Evolutionary conservation across 208 protist genomes (phyloP).

Genomic region (Leishmania turanica): DNA sequence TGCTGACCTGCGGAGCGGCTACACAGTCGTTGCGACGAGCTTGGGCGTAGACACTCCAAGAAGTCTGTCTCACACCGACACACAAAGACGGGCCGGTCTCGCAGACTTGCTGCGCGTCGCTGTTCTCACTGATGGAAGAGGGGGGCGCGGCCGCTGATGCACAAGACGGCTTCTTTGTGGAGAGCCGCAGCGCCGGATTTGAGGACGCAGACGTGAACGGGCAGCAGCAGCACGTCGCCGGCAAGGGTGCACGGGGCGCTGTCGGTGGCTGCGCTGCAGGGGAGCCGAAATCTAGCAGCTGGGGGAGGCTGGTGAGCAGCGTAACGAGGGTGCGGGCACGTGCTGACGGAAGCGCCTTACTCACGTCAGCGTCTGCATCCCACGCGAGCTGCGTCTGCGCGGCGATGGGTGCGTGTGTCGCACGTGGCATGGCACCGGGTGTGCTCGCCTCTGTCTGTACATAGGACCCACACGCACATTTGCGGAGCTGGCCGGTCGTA

Average conservation of each 20-base stretch:
- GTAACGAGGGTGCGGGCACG: constrained; percentile 19
- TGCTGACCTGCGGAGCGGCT: background rate
- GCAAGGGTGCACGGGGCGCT: background rate
- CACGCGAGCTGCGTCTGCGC: background rate
- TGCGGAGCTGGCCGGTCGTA: background rate
- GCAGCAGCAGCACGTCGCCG: constrained; percentile 18
- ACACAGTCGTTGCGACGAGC: background rate
- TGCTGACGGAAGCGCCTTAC: background rate
- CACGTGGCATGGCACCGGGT: background rate
- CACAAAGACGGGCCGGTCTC: background rate
- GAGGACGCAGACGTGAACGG: background rate
- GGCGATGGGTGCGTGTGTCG: background rate
- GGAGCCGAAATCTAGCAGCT: background rate
- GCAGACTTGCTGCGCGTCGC: background rate
- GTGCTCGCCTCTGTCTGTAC: background rate
- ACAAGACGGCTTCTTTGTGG: background rate
- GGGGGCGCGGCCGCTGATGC: background rate
- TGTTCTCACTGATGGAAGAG: background rate
- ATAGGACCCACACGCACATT: constrained; percentile 15
- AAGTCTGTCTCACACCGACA: background rate
- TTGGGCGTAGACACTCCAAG: constrained; percentile 1
- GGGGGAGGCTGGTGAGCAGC: constrained; percentile 17
- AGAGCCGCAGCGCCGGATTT: background rate
- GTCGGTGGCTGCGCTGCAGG: too few relatives aligned
- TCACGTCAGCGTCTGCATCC: background rate